A percentile compares a stretch with the other conserved stretches of the same genome.
Conservation (phyloP, 257 asterid genomes). For the Lycium ferocissimum region DNA sequence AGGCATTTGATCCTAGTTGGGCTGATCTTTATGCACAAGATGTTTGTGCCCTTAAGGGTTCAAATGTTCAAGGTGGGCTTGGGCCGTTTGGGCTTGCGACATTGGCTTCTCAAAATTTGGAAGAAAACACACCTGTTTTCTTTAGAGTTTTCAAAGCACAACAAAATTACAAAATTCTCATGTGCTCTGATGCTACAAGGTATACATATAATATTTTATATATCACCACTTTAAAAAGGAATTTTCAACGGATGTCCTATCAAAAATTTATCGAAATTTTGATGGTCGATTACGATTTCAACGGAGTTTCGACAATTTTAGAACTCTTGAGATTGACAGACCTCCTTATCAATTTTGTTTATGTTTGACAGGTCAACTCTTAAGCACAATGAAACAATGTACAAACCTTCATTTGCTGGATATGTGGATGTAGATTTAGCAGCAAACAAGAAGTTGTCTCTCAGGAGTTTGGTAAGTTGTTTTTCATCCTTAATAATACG, state of each 20-base stretch:
- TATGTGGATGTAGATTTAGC: constrained; percentile 36
- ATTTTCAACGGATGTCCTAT: no score
- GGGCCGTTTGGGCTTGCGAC: constrained; percentile 81
- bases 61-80: constrained; percentile 64
- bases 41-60: constrained; percentile 55
- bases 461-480: constrained; percentile 16
- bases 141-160: constrained; percentile 65
- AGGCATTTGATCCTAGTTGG: constrained; percentile 67
- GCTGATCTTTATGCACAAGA: constrained; percentile 56
- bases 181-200: constrained; percentile 77
- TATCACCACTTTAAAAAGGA: no score
- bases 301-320: neutral
- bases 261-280: no score
- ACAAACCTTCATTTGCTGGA: constrained; percentile 40
- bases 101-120: constrained; percentile 62
- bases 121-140: constrained; percentile 77
- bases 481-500: neutral
- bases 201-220: neutral
- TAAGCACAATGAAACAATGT: constrained; percentile 7
- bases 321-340: neutral
- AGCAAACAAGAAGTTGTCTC: constrained; percentile 26
- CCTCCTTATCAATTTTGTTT: neutral
- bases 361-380: constrained; percentile 32
- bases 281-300: no score
- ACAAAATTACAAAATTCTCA: constrained; percentile 53